phyloP scores from a whole-genome alignment of 257 asterid species.

The Solanum chilense region DNA sequence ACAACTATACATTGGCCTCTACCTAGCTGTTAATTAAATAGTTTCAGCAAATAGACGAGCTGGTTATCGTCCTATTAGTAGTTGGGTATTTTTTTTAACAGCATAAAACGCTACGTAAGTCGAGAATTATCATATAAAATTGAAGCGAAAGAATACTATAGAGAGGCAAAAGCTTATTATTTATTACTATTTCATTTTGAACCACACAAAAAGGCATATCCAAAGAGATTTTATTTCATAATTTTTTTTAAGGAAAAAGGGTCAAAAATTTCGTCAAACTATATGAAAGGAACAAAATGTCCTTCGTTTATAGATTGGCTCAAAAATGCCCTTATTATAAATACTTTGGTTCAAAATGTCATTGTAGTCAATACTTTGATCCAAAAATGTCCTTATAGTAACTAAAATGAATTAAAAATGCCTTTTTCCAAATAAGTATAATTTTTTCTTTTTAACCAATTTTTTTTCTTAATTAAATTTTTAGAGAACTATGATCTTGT shows the following conservation, averaged over 20 bases:
- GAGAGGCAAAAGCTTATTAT: neutral
- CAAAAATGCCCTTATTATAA: too few relatives aligned
- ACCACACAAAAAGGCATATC: neutral
- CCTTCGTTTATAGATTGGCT: too few relatives aligned
- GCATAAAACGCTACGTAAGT: accelerated
- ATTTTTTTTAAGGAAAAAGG: too few relatives aligned
- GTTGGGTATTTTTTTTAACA: neutral
- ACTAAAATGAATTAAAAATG: too few relatives aligned
- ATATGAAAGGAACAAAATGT: too few relatives aligned
- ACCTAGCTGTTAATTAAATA: neutral
- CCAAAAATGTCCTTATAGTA: accelerated
- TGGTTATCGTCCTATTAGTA: neutral
- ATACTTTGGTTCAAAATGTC: too few relatives aligned
- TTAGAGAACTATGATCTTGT: too few relatives aligned
- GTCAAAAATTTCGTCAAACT: too few relatives aligned
- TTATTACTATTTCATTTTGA: neutral
- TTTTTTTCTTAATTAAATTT: too few relatives aligned
- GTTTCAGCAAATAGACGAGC: neutral
- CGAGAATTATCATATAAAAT: neutral
- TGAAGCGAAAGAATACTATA: neutral
- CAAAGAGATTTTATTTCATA: neutral
- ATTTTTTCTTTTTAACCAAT: too few relatives aligned
- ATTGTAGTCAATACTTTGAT: too few relatives aligned
- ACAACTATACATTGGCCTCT: neutral
- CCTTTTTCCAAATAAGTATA: too few relatives aligned